Base-by-base conservation (phyloP, 2,329 filamentous ascomycete genomes). In the Spiromastix sp. region DNA sequence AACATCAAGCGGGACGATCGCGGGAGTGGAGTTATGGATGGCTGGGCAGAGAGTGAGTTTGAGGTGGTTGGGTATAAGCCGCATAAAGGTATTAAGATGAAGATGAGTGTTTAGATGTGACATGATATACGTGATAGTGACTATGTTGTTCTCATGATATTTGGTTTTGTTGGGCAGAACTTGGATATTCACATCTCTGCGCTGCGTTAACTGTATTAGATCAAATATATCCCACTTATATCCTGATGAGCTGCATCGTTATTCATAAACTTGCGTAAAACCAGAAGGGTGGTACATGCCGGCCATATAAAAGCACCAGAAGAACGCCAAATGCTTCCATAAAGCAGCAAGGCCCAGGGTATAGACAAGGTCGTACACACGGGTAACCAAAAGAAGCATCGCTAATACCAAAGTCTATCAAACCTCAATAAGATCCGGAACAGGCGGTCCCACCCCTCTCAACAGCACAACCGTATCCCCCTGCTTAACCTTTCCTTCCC, bases 21-120 rank as follows among this genome's bases (percentile, higher is more conserved):
- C 1, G 79, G 81, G 1, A 81, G 74, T 50, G 87, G 94, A 44
- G 83, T 95, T 45, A 85, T 96, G 49, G 91, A 98, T 56, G 85
- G 85, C 1, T 96, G 91, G 86, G 79, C 76, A 56, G 68, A 77
- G 2, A 85, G 93, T 45, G 87, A 98, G 42, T 89, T 98, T 56
- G 77, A 81, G 39, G 74, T 98, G 4, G 71, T 83, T 51, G 87
- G 81, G 1, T 98, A 98, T 58, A 75, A 87, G 32, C 89, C 91
- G 38, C 85, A 95, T 59, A 89, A 87, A 66, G 73, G 73, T 4
- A 93, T 98, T 63, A 74, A 83, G 29, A 98, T 98, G 91, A 95
- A 96, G 67, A 98, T 98, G 91, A 93, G 85, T 54, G 89, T 96
- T 1, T 36, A 27, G 13, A 39, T 86, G 49, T 52, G n/a, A n/a